These are phyloP conservation scores for Rhizopogon parksii DNA, from an alignment of 1,284 basidiomycete species.

Conservation along the genomic window DNA sequence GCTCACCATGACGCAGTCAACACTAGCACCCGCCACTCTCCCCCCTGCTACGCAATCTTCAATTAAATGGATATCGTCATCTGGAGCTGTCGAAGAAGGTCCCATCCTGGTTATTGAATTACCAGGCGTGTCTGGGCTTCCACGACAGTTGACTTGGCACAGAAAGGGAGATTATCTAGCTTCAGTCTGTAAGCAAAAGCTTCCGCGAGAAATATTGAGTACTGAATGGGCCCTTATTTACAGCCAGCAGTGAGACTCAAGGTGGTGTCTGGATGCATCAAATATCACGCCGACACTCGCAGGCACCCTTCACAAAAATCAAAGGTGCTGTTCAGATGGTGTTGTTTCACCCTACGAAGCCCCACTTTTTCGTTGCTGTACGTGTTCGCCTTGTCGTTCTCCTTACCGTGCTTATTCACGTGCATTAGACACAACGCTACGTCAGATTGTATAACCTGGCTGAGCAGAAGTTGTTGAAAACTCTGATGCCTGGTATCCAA, in stretches of 20 bases:
- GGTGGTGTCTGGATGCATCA: conserved; percentile 92
- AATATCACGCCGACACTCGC: conserved; percentile 86
- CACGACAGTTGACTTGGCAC: conserved; percentile 90
- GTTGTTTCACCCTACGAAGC: conserved; percentile 90
- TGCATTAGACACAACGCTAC: conserved; percentile 83
- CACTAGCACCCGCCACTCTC: conserved; percentile 58
- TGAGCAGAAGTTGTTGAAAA: conserved; percentile 90
- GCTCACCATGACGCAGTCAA: conserved; percentile 54
- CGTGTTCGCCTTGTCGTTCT: conserved; percentile 26
- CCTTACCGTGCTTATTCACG: conserved; percentile 7
- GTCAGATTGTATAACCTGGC: conserved; percentile 93
- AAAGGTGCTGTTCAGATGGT: conserved; percentile 88
- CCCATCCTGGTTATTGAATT: conserved; percentile 56
- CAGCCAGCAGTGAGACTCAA: conserved; percentile 59
- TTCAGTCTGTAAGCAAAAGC: conserved; percentile 66
- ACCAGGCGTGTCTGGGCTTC: conserved; percentile 64
- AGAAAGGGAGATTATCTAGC: conserved; percentile 93
- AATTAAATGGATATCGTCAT: conserved; percentile 60
- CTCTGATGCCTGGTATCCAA: conserved; percentile 84
- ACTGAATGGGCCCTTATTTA: conserved; percentile 13
- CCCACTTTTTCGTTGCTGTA: conserved; percentile 96
- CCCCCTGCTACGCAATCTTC: conserved; percentile 57
- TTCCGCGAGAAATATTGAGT: conserved; percentile 2
- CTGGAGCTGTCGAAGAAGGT: conserved; percentile 40
- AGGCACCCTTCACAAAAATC: conserved; percentile 94